Evolutionary conservation across 2,329 filamentous ascomycete genomes (phyloP).

Genomic region (Mariannaea sp.): DNA sequence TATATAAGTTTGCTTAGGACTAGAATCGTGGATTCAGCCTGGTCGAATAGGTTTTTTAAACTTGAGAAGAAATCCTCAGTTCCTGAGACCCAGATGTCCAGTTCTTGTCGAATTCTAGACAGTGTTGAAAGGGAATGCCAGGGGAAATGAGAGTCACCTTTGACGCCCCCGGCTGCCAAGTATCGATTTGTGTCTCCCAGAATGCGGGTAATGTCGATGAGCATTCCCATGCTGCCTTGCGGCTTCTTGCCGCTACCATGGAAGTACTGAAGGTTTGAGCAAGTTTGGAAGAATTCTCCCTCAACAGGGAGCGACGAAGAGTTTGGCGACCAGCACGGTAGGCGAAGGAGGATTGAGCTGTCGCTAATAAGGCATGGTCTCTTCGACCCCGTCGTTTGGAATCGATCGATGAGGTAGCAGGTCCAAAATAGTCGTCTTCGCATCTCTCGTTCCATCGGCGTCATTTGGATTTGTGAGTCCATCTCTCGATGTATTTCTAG

Average conservation of each 20-base stretch:
- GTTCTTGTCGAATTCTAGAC: constrained; percentile 82
- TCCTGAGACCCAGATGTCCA: constrained; percentile 84
- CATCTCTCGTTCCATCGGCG: constrained; percentile 73
- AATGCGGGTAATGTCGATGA: constrained; percentile 84
- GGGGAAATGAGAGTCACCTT: constrained; percentile 87
- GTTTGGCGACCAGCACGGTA: constrained; percentile 74
- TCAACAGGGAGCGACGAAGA: constrained; percentile 67
- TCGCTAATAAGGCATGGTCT: constrained; percentile 81
- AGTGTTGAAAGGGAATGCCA: constrained; percentile 87
- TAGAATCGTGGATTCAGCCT: constrained; percentile 76
- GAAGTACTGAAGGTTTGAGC: constrained; percentile 76
- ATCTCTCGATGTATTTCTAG: constrained; percentile 81
- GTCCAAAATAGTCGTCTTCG: constrained; percentile 85
- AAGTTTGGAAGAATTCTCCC: constrained; percentile 80
- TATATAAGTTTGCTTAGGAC: constrained; percentile 87
- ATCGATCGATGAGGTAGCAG: constrained; percentile 86
- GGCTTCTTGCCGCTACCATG: constrained; percentile 70
- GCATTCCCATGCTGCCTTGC: constrained; percentile 77
- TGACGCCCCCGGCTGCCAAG: constrained; percentile 81
- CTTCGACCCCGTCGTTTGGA: constrained; percentile 79
- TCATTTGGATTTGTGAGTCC: constrained; percentile 64
- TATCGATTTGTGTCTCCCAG: constrained; percentile 84
- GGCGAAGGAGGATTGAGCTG: constrained; percentile 72
- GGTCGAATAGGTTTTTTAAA: constrained; percentile 74
- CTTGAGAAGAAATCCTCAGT: constrained; percentile 80